These are phyloP conservation scores for Salvia splendens DNA, from an alignment of 257 asterid genomes.

Conservation along the genomic window DNA sequence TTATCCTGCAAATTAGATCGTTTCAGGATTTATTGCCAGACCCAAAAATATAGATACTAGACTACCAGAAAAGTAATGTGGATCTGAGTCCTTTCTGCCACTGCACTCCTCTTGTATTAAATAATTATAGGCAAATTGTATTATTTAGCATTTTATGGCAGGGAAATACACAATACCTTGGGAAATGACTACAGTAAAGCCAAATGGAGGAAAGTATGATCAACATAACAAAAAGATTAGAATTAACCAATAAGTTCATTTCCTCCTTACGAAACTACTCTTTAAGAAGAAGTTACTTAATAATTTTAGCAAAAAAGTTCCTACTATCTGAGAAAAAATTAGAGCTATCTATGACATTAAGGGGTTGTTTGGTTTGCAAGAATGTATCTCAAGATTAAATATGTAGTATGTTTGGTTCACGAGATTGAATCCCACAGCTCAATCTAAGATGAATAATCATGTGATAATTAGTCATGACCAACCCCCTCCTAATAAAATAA, in stretches of 20 bases:
- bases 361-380: too few relatives aligned
- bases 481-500: too few relatives aligned
- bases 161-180: not conserved
- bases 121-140: not conserved
- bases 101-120: not conserved
- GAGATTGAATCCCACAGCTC: too few relatives aligned
- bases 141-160: slow-evolving; percentile 13
- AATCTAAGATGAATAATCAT: too few relatives aligned
- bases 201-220: slow-evolving; percentile 1
- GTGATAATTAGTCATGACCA: too few relatives aligned
- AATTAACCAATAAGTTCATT: not conserved
- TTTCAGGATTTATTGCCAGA: not conserved
- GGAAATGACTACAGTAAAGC: not conserved
- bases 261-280: not conserved
- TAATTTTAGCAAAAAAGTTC: slow-evolving; percentile 2
- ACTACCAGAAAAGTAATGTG: slow-evolving; percentile 6
- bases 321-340: not conserved
- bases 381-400: too few relatives aligned
- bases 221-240: not conserved
- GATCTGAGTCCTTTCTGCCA: not conserved
- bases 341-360: not conserved
- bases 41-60: slow-evolving; percentile 13
- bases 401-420: too few relatives aligned
- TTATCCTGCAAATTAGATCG: slow-evolving; percentile 25
- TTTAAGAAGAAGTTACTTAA: not conserved